phyloP scores from a whole-genome alignment of 208 protist genomes.

The Trypanosoma vivax region DNA sequence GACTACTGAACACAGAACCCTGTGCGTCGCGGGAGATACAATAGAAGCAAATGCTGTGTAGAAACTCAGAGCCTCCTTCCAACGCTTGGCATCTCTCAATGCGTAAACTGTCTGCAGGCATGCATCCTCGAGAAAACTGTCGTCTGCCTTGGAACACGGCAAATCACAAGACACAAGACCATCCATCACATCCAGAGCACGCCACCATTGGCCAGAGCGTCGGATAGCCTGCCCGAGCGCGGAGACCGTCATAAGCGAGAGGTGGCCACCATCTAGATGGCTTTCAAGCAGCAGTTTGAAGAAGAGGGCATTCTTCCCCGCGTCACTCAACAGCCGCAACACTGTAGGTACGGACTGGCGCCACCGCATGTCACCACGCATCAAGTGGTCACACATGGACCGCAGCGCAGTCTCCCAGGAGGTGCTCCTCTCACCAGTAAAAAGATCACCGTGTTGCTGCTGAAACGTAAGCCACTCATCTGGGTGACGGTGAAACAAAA shows the following conservation, averaged over 20 bases:
- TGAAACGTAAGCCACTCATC: constrained; percentile 28
- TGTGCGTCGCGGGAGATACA: constrained; percentile 23
- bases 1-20: constrained; percentile 28
- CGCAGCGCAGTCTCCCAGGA: constrained; percentile 47
- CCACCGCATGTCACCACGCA: constrained; percentile 35
- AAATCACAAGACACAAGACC: constrained; percentile 30
- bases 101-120: constrained; percentile 48
- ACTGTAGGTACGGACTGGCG: constrained; percentile 36
- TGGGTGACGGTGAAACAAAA: constrained; percentile 30
- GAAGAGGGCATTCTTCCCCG: constrained; percentile 34
- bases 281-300: constrained; percentile 42
- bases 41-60: constrained; percentile 28
- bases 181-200: constrained; percentile 57
- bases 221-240: constrained; percentile 40
- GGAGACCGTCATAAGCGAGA: constrained; percentile 51
- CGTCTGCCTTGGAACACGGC: constrained; percentile 30
- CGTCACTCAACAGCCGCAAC: constrained; percentile 79
- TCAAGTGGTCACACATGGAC: constrained; percentile 24
- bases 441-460: constrained; percentile 47
- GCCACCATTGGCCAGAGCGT: constrained; percentile 53
- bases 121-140: constrained; percentile 41
- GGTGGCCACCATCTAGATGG: constrained; percentile 5
- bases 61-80: constrained; percentile 51
- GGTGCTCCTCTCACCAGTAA: constrained; percentile 30
- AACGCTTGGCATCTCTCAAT: constrained; percentile 40